phyloP scores from a whole-genome alignment of 345 rosid genomes.

The Excoecaria cochinchinensis region DNA sequence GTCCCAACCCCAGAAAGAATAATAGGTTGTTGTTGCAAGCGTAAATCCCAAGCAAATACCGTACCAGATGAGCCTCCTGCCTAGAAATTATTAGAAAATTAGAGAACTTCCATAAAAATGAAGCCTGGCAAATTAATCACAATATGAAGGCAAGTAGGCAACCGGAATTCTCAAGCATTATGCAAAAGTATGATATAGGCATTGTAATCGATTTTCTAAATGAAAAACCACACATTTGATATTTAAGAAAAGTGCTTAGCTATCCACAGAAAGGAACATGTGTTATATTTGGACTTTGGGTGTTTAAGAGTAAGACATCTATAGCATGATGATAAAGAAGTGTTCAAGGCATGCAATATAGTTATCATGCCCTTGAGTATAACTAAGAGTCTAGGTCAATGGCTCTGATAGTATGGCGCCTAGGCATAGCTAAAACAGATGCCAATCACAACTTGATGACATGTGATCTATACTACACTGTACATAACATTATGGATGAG shows the following conservation, averaged over 20 bases:
- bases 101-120: conserved; percentile 11
- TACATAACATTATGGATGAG: too few relatives aligned
- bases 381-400: not conserved
- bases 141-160: not conserved
- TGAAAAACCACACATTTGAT: not conserved
- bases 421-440: not conserved
- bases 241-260: conserved; percentile 1
- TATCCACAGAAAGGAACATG: too few relatives aligned
- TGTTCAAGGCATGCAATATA: not conserved
- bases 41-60: conserved; percentile 88
- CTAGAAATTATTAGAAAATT: conserved; percentile 31
- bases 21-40: conserved; percentile 62
- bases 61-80: conserved; percentile 89
- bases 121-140: conserved; percentile 4
- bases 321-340: not conserved
- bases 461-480: too few relatives aligned
- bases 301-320: not conserved
- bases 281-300: too few relatives aligned
- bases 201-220: not conserved
- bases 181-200: not conserved
- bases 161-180: not conserved
- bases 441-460: not conserved
- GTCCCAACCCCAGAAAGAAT: conserved; percentile 60
- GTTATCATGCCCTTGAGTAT: not conserved
- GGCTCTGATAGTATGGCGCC: too few relatives aligned